Evolutionary conservation across 257 asterid genomes (phyloP).

Genomic region (Leptodermis oblonga): DNA sequence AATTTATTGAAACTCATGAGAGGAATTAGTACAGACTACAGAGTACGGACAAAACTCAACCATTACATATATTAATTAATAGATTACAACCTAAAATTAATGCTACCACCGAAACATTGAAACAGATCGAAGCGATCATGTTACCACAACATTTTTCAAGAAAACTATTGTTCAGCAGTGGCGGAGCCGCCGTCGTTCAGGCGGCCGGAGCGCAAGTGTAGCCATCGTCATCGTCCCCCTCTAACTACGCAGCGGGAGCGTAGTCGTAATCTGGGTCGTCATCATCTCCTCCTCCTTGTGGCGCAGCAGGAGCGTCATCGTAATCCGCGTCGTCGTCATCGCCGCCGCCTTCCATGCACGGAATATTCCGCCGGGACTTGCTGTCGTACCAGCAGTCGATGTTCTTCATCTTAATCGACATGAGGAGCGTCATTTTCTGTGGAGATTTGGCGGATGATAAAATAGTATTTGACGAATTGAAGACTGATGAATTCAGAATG

Average conservation of each 20-base stretch:
- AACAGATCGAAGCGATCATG: neutral
- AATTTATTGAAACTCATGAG: no score
- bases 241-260: conserved; percentile 14
- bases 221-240: neutral
- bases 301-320: conserved; percentile 13
- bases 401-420: neutral
- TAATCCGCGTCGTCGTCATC: conserved; percentile 12
- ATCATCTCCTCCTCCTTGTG: neutral
- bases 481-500: neutral
- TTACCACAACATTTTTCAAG: no score
- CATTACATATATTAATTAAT: no score
- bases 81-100: no score
- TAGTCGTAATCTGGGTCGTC: neutral
- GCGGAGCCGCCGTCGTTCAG: no score
- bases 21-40: no score
- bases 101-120: neutral
- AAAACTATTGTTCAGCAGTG: neutral
- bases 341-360: neutral
- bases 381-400: neutral
- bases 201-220: neutral
- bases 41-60: no score
- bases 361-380: neutral
- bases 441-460: neutral
- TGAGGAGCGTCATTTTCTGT: neutral
- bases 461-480: neutral